Evolutionary conservation across 1,284 basidiomycete species (phyloP).

Genomic region (Austroboletus niveus): DNA sequence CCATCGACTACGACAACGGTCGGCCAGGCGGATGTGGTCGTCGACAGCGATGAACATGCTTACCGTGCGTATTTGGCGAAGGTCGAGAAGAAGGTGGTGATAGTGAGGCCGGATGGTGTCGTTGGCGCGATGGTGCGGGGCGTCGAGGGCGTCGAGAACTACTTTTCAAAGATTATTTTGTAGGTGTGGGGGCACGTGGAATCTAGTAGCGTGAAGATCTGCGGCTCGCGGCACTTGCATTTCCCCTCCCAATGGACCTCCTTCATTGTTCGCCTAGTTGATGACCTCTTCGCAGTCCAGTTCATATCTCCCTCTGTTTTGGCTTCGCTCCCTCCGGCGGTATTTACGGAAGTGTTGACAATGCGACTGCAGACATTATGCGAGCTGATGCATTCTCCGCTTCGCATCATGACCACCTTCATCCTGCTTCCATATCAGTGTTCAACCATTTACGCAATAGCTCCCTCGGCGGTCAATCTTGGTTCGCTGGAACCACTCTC

Average conservation of each 20-base stretch:
- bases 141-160: conserved; percentile 28
- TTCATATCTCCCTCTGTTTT: neutral
- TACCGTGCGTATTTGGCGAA: conserved; percentile 20
- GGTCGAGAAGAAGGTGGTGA: conserved; percentile 16
- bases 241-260: neutral
- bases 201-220: too few species aligned
- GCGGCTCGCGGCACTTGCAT: too few species aligned
- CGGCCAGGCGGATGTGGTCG: neutral
- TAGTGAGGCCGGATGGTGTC: conserved; percentile 39
- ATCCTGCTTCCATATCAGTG: conserved; percentile 1
- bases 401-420: conserved; percentile 41
- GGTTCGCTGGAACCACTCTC: neutral
- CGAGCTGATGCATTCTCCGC: conserved; percentile 17
- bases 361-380: neutral
- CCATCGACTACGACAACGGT: neutral
- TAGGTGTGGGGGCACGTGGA: neutral
- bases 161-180: conserved; percentile 26
- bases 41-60: conserved; percentile 21
- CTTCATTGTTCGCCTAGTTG: neutral
- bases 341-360: too few species aligned
- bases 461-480: neutral
- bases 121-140: conserved; percentile 36
- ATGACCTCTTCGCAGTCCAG: neutral
- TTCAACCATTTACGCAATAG: conserved; percentile 30
- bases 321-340: neutral